Percentiles rank a stretch among this genome's conserved stretches.
Evolutionary conservation across 495 filamentous ascomycete genomes (phyloP).

Genomic region (Podospora appendiculata): DNA sequence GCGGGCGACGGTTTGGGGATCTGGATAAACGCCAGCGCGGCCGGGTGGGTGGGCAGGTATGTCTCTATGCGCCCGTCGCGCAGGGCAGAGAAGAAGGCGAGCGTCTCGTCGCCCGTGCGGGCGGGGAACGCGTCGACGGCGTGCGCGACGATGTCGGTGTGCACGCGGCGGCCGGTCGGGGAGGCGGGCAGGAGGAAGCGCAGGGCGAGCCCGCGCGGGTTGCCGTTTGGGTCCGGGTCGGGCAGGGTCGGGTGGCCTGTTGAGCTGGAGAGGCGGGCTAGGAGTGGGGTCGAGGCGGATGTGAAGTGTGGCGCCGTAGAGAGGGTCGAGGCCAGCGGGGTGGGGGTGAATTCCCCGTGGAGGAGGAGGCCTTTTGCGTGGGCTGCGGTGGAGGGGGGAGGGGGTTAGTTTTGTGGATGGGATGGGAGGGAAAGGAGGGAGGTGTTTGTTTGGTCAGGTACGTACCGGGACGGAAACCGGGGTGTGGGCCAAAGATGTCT

Average conservation of each 20-base stretch:
- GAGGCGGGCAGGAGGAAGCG: slow-evolving; percentile 36
- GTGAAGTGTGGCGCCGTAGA: slow-evolving; percentile 45
- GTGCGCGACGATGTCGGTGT: slow-evolving; percentile 50
- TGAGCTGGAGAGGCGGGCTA: slow-evolving; percentile 44
- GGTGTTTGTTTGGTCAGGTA: background rate
- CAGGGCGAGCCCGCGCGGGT: slow-evolving; percentile 42
- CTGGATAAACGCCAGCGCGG: slow-evolving; percentile 35
- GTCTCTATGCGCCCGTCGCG: slow-evolving; percentile 24
- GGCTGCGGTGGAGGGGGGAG: too few relatives aligned
- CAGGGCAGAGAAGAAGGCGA: slow-evolving; percentile 36
- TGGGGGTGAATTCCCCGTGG: slow-evolving; percentile 43
- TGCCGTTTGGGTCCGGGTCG: slow-evolving; percentile 38
- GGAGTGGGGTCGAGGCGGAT: slow-evolving; percentile 34
- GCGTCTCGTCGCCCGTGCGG: slow-evolving; percentile 38
- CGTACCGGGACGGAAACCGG: slow-evolving; percentile 39
- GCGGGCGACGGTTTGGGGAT: slow-evolving; percentile 39
- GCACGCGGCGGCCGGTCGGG: slow-evolving; percentile 26
- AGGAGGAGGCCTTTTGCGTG: slow-evolving; percentile 45
- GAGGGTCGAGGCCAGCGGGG: slow-evolving; percentile 30
- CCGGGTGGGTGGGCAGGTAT: slow-evolving; percentile 35
- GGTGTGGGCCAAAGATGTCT: slow-evolving; percentile 34
- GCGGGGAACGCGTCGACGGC: slow-evolving; percentile 41
- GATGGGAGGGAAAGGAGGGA: background rate
- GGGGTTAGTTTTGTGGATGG: background rate
- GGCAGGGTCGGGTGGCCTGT: slow-evolving; percentile 45